A percentile compares a stretch with the other conserved stretches of the same genome.
phyloP scores from a whole-genome alignment of 306 rosid genomes.

The Echinosophora koreensis region DNA sequence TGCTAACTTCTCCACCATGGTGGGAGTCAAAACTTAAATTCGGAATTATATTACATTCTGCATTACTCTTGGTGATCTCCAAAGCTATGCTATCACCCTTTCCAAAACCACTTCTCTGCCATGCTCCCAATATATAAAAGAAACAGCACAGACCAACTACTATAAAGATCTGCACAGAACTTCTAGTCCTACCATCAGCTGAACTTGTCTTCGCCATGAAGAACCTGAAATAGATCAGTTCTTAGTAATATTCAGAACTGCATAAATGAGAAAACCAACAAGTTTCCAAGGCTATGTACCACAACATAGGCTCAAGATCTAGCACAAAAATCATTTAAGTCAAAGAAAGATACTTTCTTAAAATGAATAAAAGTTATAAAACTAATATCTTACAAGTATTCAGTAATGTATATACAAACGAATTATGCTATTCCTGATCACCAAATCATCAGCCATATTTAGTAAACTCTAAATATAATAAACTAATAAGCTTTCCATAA shows the following conservation, averaged over 20 bases:
- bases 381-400: not conserved
- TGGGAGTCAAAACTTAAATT: constrained; percentile 57
- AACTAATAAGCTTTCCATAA: no score
- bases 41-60: constrained; percentile 64
- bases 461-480: not conserved
- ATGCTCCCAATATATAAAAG: constrained; percentile 87
- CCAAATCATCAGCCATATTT: constrained; percentile 3
- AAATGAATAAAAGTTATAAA: constrained; percentile 1
- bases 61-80: constrained; percentile 67
- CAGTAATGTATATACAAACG: not conserved
- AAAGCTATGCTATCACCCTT: constrained; percentile 89
- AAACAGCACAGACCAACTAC: constrained; percentile 88
- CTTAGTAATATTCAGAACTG: constrained; percentile 26
- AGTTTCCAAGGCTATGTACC: constrained; percentile 17
- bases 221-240: constrained; percentile 56
- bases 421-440: constrained; percentile 32
- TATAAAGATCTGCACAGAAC: constrained; percentile 73
- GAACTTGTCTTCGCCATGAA: constrained; percentile 73
- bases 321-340: not conserved
- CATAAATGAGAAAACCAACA: constrained; percentile 22
- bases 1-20: constrained; percentile 51
- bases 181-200: constrained; percentile 83
- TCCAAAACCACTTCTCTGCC: constrained; percentile 95
- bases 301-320: constrained; percentile 37
- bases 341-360: constrained; percentile 25